A percentile compares a stretch with the other conserved stretches of the same genome.
Evolutionary conservation across 768 basidiomycete species (phyloP).

Genomic region (Boletellus sp.): DNA sequence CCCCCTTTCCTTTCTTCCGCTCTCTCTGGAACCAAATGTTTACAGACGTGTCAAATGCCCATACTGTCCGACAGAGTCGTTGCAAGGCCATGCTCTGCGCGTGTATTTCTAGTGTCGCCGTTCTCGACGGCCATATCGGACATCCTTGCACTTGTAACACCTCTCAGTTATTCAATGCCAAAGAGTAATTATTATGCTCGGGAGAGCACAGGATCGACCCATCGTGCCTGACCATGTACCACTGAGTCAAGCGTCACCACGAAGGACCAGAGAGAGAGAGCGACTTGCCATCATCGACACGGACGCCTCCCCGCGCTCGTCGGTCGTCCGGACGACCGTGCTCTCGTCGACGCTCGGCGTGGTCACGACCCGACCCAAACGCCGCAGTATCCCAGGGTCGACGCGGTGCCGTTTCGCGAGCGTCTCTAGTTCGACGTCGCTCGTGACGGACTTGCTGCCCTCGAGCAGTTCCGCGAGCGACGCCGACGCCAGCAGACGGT

Average conservation of each 20-base stretch:
- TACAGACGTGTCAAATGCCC: slow-evolving; percentile 91
- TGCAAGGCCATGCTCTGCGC: slow-evolving; percentile 49
- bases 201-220: slow-evolving; percentile 22
- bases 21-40: background rate
- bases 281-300: slow-evolving; percentile 47
- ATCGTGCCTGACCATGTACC: slow-evolving; percentile 20
- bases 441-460: slow-evolving; percentile 49
- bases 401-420: slow-evolving; percentile 55
- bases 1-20: slow-evolving; percentile 10
- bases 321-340: slow-evolving; percentile 40
- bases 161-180: background rate
- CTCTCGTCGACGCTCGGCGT: slow-evolving; percentile 57
- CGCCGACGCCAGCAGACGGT: slow-evolving; percentile 53
- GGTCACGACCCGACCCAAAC: slow-evolving; percentile 54
- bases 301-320: slow-evolving; percentile 56
- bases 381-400: slow-evolving; percentile 49
- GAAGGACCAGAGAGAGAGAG: background rate
- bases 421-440: slow-evolving; percentile 41
- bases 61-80: slow-evolving; percentile 87
- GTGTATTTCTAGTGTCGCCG: slow-evolving; percentile 54
- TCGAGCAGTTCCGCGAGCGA: slow-evolving; percentile 58
- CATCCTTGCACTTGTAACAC: slow-evolving; percentile 11
- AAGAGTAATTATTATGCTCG: background rate
- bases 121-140: background rate
- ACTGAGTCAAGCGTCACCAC: background rate